Percentiles rank a stretch among this genome's conserved stretches.
These are phyloP conservation scores for Apiotrichum montevideense DNA, from an alignment of 1,284 basidiomycete species.

Conservation along the genomic window DNA sequence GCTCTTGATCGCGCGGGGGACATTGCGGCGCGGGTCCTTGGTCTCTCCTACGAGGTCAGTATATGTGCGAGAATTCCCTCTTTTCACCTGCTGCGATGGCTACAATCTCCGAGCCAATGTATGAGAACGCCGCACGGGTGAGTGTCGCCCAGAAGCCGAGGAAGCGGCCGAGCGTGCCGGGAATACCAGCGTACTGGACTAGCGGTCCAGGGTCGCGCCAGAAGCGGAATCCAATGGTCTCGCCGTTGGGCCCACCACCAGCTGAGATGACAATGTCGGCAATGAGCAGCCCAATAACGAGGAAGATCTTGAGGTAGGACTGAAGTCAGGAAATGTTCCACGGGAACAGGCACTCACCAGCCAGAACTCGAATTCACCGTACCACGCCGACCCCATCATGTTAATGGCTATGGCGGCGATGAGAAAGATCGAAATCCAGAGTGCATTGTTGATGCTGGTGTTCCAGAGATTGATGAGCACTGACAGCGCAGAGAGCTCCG, in stretches of 20 bases:
- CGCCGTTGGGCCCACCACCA: constrained; percentile 45
- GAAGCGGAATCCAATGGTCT: constrained; percentile 46
- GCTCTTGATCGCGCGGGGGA: constrained; percentile 66
- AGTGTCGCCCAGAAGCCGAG: constrained; percentile 10
- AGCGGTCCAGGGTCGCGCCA: constrained; percentile 49
- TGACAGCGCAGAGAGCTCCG: constrained; percentile 68
- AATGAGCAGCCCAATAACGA: constrained; percentile 55
- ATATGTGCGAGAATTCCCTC: constrained; percentile 47
- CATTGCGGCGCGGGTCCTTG: constrained; percentile 59
- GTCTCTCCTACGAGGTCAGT: too few species aligned
- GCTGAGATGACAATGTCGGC: constrained; percentile 59
- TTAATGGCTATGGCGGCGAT: constrained; percentile 55
- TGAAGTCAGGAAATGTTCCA: too few species aligned
- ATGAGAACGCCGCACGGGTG: constrained; percentile 11
- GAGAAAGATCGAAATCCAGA: constrained; percentile 69
- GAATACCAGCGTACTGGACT: constrained; percentile 47
- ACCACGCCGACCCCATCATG: constrained; percentile 13
- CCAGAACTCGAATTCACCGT: constrained; percentile 46
- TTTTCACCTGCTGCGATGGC: constrained; percentile 48
- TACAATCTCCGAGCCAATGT: constrained; percentile 34
- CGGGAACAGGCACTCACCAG: constrained; percentile 8
- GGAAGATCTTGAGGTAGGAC: constrained; percentile 70
- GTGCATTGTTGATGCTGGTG: constrained; percentile 57
- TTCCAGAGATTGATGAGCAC: constrained; percentile 69
- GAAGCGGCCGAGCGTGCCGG: constrained; percentile 9